A percentile compares a stretch with the other conserved stretches of the same genome.
These are phyloP conservation scores for Geosmithia flava DNA, from an alignment of 2,329 filamentous ascomycete genomes.

Conservation along the genomic window DNA sequence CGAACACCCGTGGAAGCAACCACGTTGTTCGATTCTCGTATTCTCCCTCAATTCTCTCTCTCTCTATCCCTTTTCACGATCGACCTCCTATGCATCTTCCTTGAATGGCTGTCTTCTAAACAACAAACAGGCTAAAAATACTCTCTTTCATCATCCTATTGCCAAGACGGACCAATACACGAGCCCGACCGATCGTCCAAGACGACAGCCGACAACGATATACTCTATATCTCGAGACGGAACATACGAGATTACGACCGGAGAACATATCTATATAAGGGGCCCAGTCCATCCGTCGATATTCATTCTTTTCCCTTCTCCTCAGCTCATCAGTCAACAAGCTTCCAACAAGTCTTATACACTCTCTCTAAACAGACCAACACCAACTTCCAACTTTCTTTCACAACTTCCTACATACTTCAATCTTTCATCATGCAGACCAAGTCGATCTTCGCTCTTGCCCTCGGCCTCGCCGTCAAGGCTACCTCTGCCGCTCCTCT, in stretches of 20 bases:
- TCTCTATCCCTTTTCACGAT: no score
- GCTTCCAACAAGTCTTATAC: not conserved
- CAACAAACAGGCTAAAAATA: no score
- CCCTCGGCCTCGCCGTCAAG: not conserved
- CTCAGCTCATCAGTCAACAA: not conserved
- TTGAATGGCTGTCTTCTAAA: no score
- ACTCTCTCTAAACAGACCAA: not conserved
- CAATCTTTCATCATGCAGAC: not conserved
- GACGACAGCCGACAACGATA: not conserved
- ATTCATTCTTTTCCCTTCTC: not conserved
- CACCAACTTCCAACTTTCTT: not conserved
- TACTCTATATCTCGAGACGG: not conserved
- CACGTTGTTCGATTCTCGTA: not conserved
- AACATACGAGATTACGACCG: not conserved
- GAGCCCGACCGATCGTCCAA: not conserved
- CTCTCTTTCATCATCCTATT: no score
- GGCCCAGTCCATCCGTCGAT: not conserved
- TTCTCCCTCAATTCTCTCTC: not conserved
- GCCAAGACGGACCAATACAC: not conserved
- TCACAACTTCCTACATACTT: not conserved
- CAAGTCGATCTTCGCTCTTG: not conserved
- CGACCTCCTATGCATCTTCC: no score
- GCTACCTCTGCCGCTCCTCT: not conserved
- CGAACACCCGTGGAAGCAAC: not conserved
- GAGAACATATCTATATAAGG: not conserved